Evolutionary conservation across 2,329 filamentous ascomycete species (phyloP), one percentile per base, ranked within the genome.

Genomic region (Geosmithia morbida): DNA sequence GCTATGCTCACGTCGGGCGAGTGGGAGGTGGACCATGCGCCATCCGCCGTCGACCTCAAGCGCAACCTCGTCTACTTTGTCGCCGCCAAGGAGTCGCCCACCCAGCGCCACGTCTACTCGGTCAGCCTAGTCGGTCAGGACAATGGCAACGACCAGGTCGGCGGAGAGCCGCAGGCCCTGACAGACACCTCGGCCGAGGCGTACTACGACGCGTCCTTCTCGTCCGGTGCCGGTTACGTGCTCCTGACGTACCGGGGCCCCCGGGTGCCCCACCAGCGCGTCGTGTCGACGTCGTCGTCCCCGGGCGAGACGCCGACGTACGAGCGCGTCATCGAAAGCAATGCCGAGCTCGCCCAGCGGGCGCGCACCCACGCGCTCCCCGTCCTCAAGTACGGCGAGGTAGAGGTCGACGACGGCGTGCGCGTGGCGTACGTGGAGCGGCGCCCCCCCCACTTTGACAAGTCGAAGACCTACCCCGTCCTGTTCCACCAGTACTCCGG

Each of bases 401-500:
- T 98, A 45, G 84, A 83, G n/a, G 77, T 97, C 16, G 57, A 53
- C n/a, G 83, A 92, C 51, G 85, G 82, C 30, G 82, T 85, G 54
- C 76, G 81, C 17, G 68, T 80, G 55, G 79, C 79, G 63, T 80
- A 77, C 54, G 68, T 97, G 14, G 92, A 98, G 64, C 83, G 88
- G 29, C 84, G 87, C 1, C 92, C 92, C 6, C 85, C 89, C 1
- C 84, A 95, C 63, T 98, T 97, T 60, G 77, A 88, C 61, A 70
- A 79, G 17, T 81, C 79, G 56, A 89, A 85, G 65, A 81, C 85
- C 59, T 97, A 98, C 56, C 92, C 92, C 0, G 88, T 98, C 1
- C 75, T 98, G 4, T 98, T 98, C 71, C 83, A 86, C 57, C 82
- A 96, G 50, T 98, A 98, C 68, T 90, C 87, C 20, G 92, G 92